Percentiles rank a stretch among this genome's conserved stretches.
These are phyloP conservation scores for Canavalia gladiata DNA, from an alignment of 306 rosid species.

Conservation along the genomic window DNA sequence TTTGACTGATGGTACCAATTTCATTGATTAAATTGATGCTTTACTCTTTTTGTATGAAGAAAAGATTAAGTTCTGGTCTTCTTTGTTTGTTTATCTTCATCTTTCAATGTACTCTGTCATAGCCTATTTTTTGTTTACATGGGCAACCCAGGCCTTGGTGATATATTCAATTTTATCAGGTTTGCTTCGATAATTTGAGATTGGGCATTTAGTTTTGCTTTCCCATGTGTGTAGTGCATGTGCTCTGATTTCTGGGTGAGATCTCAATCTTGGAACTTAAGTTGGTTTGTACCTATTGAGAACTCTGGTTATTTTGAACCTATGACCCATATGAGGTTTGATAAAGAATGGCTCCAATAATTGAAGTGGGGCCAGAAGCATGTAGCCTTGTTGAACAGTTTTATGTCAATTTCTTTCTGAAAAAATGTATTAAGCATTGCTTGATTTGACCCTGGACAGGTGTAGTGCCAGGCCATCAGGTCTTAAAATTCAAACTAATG, in stretches of 20 bases:
- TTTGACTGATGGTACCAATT: not conserved
- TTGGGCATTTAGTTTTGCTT: constrained; percentile 40
- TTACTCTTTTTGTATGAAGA: not conserved
- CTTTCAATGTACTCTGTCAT: constrained; percentile 13
- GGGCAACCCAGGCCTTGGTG: constrained; percentile 21
- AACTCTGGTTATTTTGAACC: constrained; percentile 22
- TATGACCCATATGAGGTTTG: not conserved
- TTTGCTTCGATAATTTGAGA: constrained; percentile 36
- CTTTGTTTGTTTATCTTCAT: constrained; percentile 18
- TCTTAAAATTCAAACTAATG: constrained; percentile 63
- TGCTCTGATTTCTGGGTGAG: constrained; percentile 16
- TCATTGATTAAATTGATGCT: not conserved
- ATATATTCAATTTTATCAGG: constrained; percentile 21
- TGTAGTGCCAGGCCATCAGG: constrained; percentile 67
- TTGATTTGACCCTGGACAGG: constrained; percentile 60
- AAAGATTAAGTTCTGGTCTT: not conserved
- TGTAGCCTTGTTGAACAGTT: not conserved
- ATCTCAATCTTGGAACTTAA: constrained; percentile 27
- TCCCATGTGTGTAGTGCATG: constrained; percentile 3
- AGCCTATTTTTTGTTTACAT: constrained; percentile 10
- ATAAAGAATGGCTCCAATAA: constrained; percentile 3
- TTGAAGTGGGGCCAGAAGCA: constrained; percentile 28
- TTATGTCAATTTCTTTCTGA: constrained; percentile 31
- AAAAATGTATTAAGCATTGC: constrained; percentile 27
- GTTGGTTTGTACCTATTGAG: constrained; percentile 13